Conservation (phyloP, 2,329 filamentous ascomycete species). For the Coleophoma eucalyptorum region DNA sequence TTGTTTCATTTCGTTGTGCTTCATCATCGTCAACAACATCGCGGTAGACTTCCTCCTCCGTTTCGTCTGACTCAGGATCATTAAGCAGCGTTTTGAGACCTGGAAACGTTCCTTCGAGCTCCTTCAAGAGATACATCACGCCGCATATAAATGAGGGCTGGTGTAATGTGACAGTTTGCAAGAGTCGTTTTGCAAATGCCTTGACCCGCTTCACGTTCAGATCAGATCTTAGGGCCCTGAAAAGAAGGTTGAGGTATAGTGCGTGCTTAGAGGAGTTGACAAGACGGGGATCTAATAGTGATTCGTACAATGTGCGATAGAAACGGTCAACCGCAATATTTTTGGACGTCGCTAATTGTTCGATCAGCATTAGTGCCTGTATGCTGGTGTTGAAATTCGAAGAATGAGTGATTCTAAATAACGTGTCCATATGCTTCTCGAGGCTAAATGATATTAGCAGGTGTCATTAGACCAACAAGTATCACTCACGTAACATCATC, state of each 20-base stretch:
- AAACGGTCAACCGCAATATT: slow-evolving; percentile 84
- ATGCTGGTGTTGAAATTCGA: slow-evolving; percentile 99
- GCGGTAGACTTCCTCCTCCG: slow-evolving; percentile 49
- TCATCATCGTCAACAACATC: slow-evolving; percentile 58
- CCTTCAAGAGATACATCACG: slow-evolving; percentile 82
- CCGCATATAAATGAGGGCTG: slow-evolving; percentile 92
- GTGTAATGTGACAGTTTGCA: slow-evolving; percentile 84
- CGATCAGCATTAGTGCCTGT: slow-evolving; percentile 90
- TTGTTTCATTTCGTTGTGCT: slow-evolving; percentile 21
- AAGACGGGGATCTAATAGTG: slow-evolving; percentile 83
- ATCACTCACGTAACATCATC: slow-evolving; percentile 65
- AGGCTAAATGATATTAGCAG: slow-evolving; percentile 46
- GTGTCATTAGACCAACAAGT: not conserved
- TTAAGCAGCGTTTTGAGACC: slow-evolving; percentile 75
- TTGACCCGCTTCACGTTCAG: slow-evolving; percentile 89
- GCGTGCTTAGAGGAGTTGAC: slow-evolving; percentile 91
- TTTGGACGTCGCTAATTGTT: slow-evolving; percentile 80
- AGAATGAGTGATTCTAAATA: slow-evolving; percentile 95
- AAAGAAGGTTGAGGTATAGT: slow-evolving; percentile 89
- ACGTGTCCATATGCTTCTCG: slow-evolving; percentile 84
- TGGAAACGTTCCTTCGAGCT: slow-evolving; percentile 76
- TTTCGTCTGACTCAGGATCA: slow-evolving; percentile 72
- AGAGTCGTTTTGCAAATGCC: slow-evolving; percentile 89
- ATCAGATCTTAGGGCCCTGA: slow-evolving; percentile 83
- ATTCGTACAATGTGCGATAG: slow-evolving; percentile 94